Conservation (phyloP, 768 basidiomycete genomes). For the Galerina sulciceps region DNA sequence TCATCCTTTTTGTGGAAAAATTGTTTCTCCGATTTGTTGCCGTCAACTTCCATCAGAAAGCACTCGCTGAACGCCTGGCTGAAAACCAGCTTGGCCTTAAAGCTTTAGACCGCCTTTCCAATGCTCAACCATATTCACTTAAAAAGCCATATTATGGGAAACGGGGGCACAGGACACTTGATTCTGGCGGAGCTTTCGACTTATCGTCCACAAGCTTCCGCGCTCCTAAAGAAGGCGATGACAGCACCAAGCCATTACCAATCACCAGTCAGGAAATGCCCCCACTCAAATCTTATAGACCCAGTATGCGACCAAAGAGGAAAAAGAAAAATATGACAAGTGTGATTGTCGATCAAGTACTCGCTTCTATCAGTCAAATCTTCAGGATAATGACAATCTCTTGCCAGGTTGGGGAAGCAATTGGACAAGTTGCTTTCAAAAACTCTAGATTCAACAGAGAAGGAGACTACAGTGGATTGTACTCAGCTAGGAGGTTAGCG, state of each 20-base stretch:
- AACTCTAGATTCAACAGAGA: slow-evolving; percentile 63
- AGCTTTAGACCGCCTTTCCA: slow-evolving; percentile 73
- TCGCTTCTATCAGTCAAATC: slow-evolving; percentile 6
- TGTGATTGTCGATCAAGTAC: slow-evolving; percentile 71
- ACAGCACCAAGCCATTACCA: slow-evolving; percentile 13
- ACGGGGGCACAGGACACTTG: slow-evolving; percentile 49
- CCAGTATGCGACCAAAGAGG: slow-evolving; percentile 27
- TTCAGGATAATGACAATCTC: background rate
- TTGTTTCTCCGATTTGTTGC: slow-evolving; percentile 76
- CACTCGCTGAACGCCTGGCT: slow-evolving; percentile 71
- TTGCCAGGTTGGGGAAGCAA: slow-evolving; percentile 56
- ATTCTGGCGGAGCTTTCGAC: slow-evolving; percentile 40
- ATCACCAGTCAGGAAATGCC: slow-evolving; percentile 8
- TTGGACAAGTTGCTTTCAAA: slow-evolving; percentile 73
- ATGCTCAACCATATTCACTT: slow-evolving; percentile 49
- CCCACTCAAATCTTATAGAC: background rate
- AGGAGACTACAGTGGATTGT: slow-evolving; percentile 55
- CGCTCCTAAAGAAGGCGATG: slow-evolving; percentile 2
- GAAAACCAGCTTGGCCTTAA: slow-evolving; percentile 74
- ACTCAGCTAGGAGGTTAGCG: slow-evolving; percentile 70
- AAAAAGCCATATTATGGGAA: slow-evolving; percentile 45
- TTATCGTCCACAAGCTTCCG: slow-evolving; percentile 23
- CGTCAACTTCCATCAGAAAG: slow-evolving; percentile 80
- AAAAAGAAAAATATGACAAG: slow-evolving; percentile 59
- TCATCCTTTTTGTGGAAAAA: slow-evolving; percentile 49